phyloP scores from a whole-genome alignment of 2,329 filamentous ascomycete genomes.

The Cercospora sp. region DNA sequence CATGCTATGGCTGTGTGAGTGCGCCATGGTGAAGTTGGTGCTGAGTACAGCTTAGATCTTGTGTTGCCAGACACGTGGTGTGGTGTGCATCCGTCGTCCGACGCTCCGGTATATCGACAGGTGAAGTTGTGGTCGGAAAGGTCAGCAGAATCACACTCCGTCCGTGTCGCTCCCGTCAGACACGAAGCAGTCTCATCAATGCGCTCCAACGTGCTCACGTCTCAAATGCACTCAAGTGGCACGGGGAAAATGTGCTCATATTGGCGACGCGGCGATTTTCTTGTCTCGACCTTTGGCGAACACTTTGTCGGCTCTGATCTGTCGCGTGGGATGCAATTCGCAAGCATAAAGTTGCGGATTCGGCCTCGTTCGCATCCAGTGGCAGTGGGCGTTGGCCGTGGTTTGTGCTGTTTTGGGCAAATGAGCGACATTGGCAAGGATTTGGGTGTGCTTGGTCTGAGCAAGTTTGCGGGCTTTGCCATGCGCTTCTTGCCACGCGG shows the following conservation, averaged over 20 bases:
- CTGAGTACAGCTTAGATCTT: background rate
- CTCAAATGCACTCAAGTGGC: constrained; percentile 12
- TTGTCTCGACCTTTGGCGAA: background rate
- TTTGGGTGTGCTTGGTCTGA: constrained; percentile 6
- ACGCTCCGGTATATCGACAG: background rate
- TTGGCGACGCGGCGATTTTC: background rate
- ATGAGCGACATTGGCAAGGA: background rate
- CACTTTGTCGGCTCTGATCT: background rate
- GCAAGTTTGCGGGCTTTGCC: constrained; percentile 18
- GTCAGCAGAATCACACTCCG: background rate
- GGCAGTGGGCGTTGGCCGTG: background rate
- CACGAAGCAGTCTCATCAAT: background rate
- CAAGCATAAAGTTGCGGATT: constrained; percentile 1
- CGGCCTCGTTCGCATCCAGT: constrained; percentile 1
- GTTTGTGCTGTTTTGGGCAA: background rate
- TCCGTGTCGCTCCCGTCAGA: background rate
- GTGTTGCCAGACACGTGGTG: background rate
- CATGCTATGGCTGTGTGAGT: constrained; percentile 14
- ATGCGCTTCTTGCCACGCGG: constrained; percentile 1
- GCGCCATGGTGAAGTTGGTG: background rate
- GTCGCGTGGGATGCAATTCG: constrained; percentile 2
- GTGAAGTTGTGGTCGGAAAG: background rate
- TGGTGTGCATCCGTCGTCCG: background rate
- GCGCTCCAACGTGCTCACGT: constrained; percentile 11
- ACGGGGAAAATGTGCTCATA: constrained; percentile 2